Evolutionary conservation across 768 basidiomycete genomes (phyloP).

Genomic region (Lepiota subincarnata): DNA sequence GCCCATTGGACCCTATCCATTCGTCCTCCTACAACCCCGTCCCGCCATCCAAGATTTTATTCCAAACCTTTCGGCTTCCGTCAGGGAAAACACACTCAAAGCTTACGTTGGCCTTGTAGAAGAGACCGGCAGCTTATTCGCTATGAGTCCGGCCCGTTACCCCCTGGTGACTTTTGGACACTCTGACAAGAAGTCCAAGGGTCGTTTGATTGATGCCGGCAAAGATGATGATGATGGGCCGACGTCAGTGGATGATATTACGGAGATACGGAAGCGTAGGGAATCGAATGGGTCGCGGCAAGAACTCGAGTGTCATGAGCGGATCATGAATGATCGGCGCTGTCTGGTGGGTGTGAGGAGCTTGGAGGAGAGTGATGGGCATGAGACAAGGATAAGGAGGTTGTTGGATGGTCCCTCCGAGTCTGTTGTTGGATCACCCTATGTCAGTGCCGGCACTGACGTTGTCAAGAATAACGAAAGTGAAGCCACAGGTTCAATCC

Average conservation of each 20-base stretch:
- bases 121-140: constrained; percentile 72
- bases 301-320: constrained; percentile 10
- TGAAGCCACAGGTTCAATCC: constrained; percentile 6
- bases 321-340: constrained; percentile 34
- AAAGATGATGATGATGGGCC: constrained; percentile 4
- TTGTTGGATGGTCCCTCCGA: constrained; percentile 52
- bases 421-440: not conserved
- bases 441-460: not conserved
- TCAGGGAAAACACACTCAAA: constrained; percentile 47
- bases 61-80: constrained; percentile 41
- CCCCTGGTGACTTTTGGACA: constrained; percentile 76
- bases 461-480: not conserved
- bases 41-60: constrained; percentile 72
- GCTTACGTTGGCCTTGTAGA: constrained; percentile 83
- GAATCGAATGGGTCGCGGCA: constrained; percentile 7
- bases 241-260: constrained; percentile 15
- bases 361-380: constrained; percentile 49
- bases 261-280: constrained; percentile 7
- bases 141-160: constrained; percentile 77
- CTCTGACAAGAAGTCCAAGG: constrained; percentile 11
- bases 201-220: constrained; percentile 3
- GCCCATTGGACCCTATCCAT: constrained; percentile 42
- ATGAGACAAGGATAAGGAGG: constrained; percentile 39
- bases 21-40: constrained; percentile 85
- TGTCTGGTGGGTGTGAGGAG: constrained; percentile 62